Evolutionary conservation across 495 filamentous ascomycete genomes (phyloP).

Genomic region (Sordaria brevicollis): DNA sequence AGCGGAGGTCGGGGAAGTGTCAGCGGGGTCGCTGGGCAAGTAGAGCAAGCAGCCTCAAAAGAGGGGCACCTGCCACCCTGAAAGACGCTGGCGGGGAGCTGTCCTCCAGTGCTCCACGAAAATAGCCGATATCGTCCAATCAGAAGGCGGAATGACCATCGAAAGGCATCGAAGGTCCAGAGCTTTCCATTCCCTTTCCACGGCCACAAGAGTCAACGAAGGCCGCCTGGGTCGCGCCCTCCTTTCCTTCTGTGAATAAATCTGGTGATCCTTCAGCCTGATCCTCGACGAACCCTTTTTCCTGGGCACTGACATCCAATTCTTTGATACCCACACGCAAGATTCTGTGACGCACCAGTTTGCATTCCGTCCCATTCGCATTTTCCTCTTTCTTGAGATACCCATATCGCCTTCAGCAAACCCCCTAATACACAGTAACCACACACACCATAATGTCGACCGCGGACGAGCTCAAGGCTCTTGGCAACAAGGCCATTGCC

Average conservation of each 20-base stretch:
- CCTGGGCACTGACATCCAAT: not conserved
- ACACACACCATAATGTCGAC: conserved; percentile 27
- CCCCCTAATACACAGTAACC: not conserved
- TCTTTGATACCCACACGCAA: not conserved
- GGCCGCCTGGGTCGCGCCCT: not conserved
- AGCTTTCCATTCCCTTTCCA: conserved; percentile 19
- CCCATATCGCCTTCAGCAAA: not conserved
- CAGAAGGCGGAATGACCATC: conserved; percentile 13
- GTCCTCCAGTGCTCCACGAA: not conserved
- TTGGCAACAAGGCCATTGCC: conserved; percentile 96
- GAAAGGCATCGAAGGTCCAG: conserved; percentile 26
- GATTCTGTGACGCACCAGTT: not conserved
- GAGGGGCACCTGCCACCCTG: conserved; percentile 1
- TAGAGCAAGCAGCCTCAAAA: conserved; percentile 1
- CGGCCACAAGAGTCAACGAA: not conserved
- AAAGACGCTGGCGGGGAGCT: conserved; percentile 14
- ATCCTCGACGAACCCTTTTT: not conserved
- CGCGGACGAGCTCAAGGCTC: conserved; percentile 70
- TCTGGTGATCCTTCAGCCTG: not conserved
- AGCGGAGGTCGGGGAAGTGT: not conserved
- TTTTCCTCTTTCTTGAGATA: not conserved
- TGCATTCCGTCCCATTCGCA: not conserved
- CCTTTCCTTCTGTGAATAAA: not conserved
- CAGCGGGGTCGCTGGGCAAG: conserved; percentile 6
- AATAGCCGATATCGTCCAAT: conserved; percentile 6